Conservation (phyloP, 2,329 filamentous ascomycete genomes). For the Leptodontidium sp. region DNA sequence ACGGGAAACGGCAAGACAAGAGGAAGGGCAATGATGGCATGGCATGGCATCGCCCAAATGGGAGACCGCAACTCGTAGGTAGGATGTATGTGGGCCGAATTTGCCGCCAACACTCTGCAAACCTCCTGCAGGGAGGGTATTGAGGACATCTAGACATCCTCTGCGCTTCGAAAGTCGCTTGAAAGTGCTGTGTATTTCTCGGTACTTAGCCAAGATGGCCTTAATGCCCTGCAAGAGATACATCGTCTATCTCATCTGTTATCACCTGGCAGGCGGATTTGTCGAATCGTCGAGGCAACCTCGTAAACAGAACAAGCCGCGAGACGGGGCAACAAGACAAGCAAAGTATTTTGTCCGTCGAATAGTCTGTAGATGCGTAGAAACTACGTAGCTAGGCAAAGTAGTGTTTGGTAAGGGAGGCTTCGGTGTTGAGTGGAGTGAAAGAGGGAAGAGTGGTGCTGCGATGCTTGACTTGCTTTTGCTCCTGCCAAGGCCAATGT, state of each 20-base stretch:
- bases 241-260: neutral
- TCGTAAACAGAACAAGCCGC: neutral
- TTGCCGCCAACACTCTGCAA: neutral
- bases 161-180: too few species aligned
- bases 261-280: neutral
- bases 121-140: too few species aligned
- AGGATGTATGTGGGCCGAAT: neutral
- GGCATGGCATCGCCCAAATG: neutral
- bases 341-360: too few species aligned
- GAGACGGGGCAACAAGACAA: too few species aligned
- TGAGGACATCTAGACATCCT: too few species aligned
- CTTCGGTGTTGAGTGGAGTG: too few species aligned
- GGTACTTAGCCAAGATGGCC: too few species aligned
- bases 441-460: neutral
- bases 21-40: neutral
- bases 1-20: neutral
- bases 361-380: too few species aligned
- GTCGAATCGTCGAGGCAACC: neutral
- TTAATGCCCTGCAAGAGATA: too few species aligned
- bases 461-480: slow-evolving; percentile 7
- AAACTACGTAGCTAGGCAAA: too few species aligned
- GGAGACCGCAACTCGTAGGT: neutral
- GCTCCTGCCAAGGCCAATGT: slow-evolving; percentile 7
- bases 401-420: too few species aligned
- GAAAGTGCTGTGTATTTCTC: too few species aligned